A percentile compares a stretch with the other conserved stretches of the same genome.
These are phyloP conservation scores for Mucor racemosus DNA, from an alignment of 371 early-diverging fungal species.

Conservation along the genomic window DNA sequence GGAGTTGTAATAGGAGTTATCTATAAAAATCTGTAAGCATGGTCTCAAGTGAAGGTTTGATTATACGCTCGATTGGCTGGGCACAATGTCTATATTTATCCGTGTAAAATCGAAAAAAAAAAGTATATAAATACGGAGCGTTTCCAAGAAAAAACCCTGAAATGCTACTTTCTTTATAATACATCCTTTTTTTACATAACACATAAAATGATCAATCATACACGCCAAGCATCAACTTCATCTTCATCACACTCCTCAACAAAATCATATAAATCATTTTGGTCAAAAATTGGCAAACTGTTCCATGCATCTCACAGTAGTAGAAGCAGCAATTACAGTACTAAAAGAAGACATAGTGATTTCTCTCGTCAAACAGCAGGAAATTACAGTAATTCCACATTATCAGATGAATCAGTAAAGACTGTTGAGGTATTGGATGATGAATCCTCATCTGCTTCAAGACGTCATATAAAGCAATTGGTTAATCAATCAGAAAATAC, in stretches of 20 bases:
- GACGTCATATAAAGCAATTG: constrained; percentile 32
- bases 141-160: not conserved
- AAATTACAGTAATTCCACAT: constrained; percentile 21
- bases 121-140: constrained; percentile 15
- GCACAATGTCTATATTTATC: constrained; percentile 6
- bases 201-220: not conserved
- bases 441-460: constrained; percentile 3
- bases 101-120: constrained; percentile 4
- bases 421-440: constrained; percentile 13
- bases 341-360: not conserved
- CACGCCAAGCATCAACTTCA: constrained; percentile 9
- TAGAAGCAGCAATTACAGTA: not conserved
- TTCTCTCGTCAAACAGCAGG: constrained; percentile 15
- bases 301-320: constrained; percentile 10
- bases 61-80: constrained; percentile 14
- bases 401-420: constrained; percentile 26
- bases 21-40: constrained; percentile 4
- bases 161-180: not conserved
- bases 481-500: constrained; percentile 14
- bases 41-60: constrained; percentile 20
- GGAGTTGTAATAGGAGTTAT: not conserved
- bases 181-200: not conserved
- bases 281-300: constrained; percentile 22
- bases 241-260: constrained; percentile 19
- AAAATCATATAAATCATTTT: constrained; percentile 26